A percentile compares a stretch with the other conserved stretches of the same genome.
Conservation (phyloP, 2,329 filamentous ascomycete genomes). For the Microsporum ferrugineum region DNA sequence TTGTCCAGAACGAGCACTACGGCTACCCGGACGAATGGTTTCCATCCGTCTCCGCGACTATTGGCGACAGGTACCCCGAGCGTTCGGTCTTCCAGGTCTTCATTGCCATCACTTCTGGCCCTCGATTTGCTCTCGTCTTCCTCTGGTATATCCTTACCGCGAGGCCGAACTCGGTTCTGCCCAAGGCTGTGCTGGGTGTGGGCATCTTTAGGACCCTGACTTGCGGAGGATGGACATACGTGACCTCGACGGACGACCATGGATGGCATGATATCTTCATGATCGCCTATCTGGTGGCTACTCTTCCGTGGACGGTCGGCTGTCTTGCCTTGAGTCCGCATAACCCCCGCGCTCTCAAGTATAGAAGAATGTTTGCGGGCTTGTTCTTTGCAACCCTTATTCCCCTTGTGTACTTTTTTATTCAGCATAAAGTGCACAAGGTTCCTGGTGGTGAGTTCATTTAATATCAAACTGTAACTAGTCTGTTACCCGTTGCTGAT, state of each 20-base stretch:
- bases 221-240: constrained; percentile 95
- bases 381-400: constrained; percentile 85
- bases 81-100: constrained; percentile 95
- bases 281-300: constrained; percentile 93
- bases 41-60: constrained; percentile 88
- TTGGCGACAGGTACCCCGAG: constrained; percentile 93
- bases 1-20: constrained; percentile 93
- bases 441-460: constrained; percentile 68
- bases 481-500: constrained; percentile 6
- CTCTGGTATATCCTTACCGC: constrained; percentile 86
- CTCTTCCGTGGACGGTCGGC: constrained; percentile 87
- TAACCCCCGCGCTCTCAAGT: constrained; percentile 71
- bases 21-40: constrained; percentile 95
- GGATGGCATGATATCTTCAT: constrained; percentile 99
- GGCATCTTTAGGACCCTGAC: constrained; percentile 83
- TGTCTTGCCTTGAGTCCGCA: constrained; percentile 79
- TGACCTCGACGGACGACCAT: constrained; percentile 96
- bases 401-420: constrained; percentile 90
- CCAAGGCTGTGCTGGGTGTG: constrained; percentile 67
- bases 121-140: constrained; percentile 79
- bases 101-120: constrained; percentile 90
- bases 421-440: constrained; percentile 95
- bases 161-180: constrained; percentile 60
- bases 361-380: constrained; percentile 71
- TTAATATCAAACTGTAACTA: background rate